These are phyloP conservation scores for Penicillium italicum DNA, from an alignment of 2,329 filamentous ascomycete genomes.

Conservation along the genomic window DNA sequence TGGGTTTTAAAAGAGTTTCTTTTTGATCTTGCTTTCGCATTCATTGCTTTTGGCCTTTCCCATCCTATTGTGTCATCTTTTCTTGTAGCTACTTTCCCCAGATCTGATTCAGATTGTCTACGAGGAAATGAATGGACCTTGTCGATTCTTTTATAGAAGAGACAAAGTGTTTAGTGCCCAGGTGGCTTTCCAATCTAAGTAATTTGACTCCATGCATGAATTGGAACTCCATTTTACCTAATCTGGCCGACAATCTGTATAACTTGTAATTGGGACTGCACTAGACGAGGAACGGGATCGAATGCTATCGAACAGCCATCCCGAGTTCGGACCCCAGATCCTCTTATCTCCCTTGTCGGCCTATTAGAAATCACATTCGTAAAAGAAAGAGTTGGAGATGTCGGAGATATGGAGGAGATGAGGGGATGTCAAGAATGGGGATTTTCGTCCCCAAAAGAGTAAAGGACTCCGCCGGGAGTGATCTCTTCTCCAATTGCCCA, in stretches of 20 bases:
- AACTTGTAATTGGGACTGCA: background rate
- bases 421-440: background rate
- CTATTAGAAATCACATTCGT: background rate
- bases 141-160: background rate
- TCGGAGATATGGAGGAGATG: background rate
- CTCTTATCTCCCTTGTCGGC: background rate
- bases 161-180: background rate
- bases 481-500: background rate
- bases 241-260: background rate
- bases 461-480: background rate
- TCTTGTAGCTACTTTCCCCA: background rate
- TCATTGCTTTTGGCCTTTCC: background rate
- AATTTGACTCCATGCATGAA: background rate
- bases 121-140: background rate
- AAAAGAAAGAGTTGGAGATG: background rate
- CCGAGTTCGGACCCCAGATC: background rate
- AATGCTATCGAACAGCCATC: background rate
- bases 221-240: background rate
- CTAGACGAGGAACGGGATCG: background rate
- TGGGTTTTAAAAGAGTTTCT: conserved; percentile 16
- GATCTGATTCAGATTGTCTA: background rate
- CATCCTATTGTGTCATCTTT: background rate
- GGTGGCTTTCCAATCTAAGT: background rate
- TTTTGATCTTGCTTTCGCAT: conserved; percentile 2
- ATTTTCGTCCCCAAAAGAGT: background rate